Percentiles rank a stretch among this genome's conserved stretches.
Conservation (phyloP, 805 yeast species). For the Nematodospora valgi region DNA sequence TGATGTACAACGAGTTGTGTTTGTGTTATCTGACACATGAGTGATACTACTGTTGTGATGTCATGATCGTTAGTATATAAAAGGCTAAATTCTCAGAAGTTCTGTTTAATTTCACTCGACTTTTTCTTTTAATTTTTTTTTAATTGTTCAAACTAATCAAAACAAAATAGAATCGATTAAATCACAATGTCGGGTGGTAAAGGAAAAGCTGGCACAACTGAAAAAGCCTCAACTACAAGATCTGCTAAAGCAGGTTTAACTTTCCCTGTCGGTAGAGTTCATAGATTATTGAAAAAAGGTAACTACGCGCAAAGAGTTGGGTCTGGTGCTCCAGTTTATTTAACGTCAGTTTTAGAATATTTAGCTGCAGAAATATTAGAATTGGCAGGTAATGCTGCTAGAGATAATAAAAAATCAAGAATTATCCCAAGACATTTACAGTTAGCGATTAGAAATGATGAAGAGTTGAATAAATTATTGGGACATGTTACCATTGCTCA, state of each 20-base stretch:
- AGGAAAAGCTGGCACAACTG: constrained; percentile 46
- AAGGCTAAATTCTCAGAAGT: no score
- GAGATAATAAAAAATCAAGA: constrained; percentile 52
- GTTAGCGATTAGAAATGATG: constrained; percentile 52
- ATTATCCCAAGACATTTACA: constrained; percentile 51
- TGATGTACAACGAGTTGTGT: no score
- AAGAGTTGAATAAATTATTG: constrained; percentile 48
- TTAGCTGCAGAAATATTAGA: constrained; percentile 50
- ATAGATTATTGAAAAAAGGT: constrained; percentile 49
- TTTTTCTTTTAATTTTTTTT: neutral
- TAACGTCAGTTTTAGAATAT: constrained; percentile 48
- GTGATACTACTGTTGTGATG: no score
- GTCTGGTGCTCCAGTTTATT: constrained; percentile 51
- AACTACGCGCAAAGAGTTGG: constrained; percentile 52
- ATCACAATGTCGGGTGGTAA: constrained; percentile 35
- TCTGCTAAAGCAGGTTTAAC: constrained; percentile 49
- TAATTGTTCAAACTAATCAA: neutral
- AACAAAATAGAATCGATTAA: no score
- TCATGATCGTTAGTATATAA: no score
- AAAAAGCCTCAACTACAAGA: constrained; percentile 48
- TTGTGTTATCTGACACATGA: no score
- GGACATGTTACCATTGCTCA: constrained; percentile 50
- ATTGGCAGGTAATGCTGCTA: constrained; percentile 52
- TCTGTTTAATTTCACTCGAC: no score
- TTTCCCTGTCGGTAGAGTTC: constrained; percentile 51